phyloP scores from a whole-genome alignment of 345 rosid species.

The Populus ilicifolia region DNA sequence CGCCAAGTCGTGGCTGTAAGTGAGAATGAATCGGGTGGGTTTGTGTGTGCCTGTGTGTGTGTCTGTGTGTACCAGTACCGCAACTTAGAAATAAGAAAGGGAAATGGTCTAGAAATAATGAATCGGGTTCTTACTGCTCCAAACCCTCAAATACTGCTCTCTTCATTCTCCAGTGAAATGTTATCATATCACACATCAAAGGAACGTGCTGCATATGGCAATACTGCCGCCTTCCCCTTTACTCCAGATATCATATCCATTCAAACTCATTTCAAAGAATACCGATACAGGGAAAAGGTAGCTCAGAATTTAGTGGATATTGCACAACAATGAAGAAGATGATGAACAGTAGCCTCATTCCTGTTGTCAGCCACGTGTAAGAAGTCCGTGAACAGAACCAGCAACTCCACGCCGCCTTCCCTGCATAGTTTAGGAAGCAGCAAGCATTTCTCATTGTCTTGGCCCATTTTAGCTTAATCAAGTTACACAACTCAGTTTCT shows the following conservation, averaged over 20 bases:
- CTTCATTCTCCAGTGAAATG: not conserved
- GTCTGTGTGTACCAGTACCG: too few relatives aligned
- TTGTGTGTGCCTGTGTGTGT: too few relatives aligned
- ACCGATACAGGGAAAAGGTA: not conserved
- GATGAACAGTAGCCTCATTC: not conserved
- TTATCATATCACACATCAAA: not conserved
- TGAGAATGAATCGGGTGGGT: too few relatives aligned
- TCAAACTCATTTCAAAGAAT: not conserved
- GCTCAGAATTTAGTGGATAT: not conserved
- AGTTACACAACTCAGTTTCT: not conserved
- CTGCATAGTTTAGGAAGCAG: slow-evolving; percentile 33
- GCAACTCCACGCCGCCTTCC: slow-evolving; percentile 57
- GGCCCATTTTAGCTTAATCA: not conserved
- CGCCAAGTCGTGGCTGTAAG: too few relatives aligned
- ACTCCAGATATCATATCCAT: not conserved
- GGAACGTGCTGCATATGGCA: too few relatives aligned
- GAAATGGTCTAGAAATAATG: too few relatives aligned
- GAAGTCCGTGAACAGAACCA: slow-evolving; percentile 51
- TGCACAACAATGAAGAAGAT: not conserved
- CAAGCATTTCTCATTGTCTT: not conserved
- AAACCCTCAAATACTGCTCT: not conserved
- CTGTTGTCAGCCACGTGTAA: slow-evolving; percentile 31
- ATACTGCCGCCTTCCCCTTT: not conserved
- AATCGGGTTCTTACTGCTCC: not conserved
- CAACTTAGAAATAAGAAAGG: too few relatives aligned